These are phyloP conservation scores for Populus tomentosa DNA, from an alignment of 441 rosid species.

Conservation along the genomic window DNA sequence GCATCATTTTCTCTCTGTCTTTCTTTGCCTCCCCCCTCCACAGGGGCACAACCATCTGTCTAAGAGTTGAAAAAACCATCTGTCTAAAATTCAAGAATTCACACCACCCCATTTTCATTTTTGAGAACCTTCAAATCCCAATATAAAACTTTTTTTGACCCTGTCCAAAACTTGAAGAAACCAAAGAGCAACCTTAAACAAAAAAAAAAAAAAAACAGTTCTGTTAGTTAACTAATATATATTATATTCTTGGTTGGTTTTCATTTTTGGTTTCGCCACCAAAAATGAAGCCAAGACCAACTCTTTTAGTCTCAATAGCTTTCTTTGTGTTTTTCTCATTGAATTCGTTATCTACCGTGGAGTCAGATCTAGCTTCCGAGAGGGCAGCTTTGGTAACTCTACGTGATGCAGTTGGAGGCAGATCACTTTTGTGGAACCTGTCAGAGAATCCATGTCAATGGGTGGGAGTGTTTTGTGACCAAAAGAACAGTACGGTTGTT, in stretches of 20 bases:
- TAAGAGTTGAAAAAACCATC: neutral
- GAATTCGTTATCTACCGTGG: constrained; percentile 14
- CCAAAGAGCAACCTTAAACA: neutral
- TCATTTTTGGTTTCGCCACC: constrained; percentile 8
- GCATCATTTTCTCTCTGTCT: neutral
- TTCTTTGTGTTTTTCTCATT: constrained; percentile 14
- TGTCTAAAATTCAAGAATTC: neutral
- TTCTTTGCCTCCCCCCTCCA: too few species aligned
- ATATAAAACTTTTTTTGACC: neutral
- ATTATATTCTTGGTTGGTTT: neutral
- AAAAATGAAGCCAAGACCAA: constrained; percentile 13
- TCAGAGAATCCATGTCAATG: constrained; percentile 59
- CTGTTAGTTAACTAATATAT: too few species aligned
- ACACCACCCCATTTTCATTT: neutral
- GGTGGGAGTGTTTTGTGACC: constrained; percentile 67
- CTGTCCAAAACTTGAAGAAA: neutral
- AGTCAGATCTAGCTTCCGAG: constrained; percentile 69
- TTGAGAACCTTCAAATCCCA: neutral
- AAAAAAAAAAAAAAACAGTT: too few species aligned
- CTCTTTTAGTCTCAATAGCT: neutral
- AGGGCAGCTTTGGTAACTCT: constrained; percentile 63
- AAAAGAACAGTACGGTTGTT: constrained; percentile 37
- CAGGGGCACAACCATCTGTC: neutral
- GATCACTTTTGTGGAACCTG: constrained; percentile 68
- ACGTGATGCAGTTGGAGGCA: constrained; percentile 69